Conservation (phyloP, 345 rosid genomes). For the Eucalyptus albens region DNA sequence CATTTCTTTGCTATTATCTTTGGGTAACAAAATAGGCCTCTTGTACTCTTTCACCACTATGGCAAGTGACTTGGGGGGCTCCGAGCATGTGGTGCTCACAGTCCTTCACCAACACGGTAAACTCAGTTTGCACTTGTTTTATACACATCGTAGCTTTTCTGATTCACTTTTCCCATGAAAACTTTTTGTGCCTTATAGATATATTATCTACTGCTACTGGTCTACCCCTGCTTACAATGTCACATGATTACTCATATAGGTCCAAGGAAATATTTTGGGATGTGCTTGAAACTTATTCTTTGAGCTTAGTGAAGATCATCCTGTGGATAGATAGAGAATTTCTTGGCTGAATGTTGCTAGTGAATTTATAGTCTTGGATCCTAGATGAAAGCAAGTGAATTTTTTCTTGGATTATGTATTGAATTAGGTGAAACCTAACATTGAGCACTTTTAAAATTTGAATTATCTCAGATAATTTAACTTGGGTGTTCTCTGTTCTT, state of each 20-base stretch:
- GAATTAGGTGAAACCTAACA: neutral
- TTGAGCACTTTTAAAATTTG: neutral
- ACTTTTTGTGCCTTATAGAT: neutral
- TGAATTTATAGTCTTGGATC: neutral
- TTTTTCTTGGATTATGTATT: neutral
- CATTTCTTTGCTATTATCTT: neutral
- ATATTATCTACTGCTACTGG: neutral
- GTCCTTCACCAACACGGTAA: neutral
- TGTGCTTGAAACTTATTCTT: neutral
- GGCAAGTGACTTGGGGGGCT: neutral
- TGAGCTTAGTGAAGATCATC: neutral
- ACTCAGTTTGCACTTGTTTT: neutral
- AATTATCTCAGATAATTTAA: neutral
- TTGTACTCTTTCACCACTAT: neutral
- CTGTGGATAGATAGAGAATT: neutral
- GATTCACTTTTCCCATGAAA: neutral
- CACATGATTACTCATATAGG: neutral
- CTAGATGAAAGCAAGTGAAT: neutral
- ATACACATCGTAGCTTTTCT: neutral
- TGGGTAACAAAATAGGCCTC: neutral
- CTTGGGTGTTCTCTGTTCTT: neutral
- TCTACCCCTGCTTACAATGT: neutral
- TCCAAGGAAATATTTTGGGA: neutral
- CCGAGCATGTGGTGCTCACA: neutral
- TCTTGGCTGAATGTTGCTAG: neutral